Conservation (phyloP, 345 rosid genomes). For the Dipteronia dyeriana region DNA sequence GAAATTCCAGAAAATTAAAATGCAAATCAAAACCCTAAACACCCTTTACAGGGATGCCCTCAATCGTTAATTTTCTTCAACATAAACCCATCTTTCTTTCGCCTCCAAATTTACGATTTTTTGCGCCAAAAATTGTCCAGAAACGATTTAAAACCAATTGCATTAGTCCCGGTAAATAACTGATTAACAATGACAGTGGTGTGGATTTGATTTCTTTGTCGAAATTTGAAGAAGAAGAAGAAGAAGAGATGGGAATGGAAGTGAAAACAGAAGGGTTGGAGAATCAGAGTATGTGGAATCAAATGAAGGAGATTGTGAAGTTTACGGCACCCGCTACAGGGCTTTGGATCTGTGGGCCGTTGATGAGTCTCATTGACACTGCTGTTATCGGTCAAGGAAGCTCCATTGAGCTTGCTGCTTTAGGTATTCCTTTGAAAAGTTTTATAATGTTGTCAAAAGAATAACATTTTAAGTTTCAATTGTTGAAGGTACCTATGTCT, state of each 20-base stretch:
- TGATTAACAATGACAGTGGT: constrained; percentile 19
- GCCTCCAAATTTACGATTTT: constrained; percentile 19
- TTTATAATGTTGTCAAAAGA: neutral
- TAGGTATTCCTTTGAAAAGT: constrained; percentile 44
- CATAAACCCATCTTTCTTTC: constrained; percentile 22
- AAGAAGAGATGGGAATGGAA: constrained; percentile 21
- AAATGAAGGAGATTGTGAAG: constrained; percentile 74
- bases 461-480: neutral
- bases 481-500: neutral
- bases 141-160: constrained; percentile 29
- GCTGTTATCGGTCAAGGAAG: constrained; percentile 92
- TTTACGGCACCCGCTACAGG: constrained; percentile 94
- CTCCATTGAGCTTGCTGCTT: constrained; percentile 87
- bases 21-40: constrained; percentile 44
- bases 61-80: constrained; percentile 26
- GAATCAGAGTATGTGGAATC: constrained; percentile 74
- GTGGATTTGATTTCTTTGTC: constrained; percentile 16
- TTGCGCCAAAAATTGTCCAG: neutral
- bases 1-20: constrained; percentile 13
- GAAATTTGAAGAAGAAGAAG: constrained; percentile 21
- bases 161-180: constrained; percentile 34
- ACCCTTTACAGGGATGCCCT: constrained; percentile 6
- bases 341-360: constrained; percentile 85
- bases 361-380: constrained; percentile 95
- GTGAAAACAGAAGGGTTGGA: constrained; percentile 43